These are phyloP conservation scores for Seiridium unicorne DNA, from an alignment of 2,329 filamentous ascomycete species.

Conservation along the genomic window DNA sequence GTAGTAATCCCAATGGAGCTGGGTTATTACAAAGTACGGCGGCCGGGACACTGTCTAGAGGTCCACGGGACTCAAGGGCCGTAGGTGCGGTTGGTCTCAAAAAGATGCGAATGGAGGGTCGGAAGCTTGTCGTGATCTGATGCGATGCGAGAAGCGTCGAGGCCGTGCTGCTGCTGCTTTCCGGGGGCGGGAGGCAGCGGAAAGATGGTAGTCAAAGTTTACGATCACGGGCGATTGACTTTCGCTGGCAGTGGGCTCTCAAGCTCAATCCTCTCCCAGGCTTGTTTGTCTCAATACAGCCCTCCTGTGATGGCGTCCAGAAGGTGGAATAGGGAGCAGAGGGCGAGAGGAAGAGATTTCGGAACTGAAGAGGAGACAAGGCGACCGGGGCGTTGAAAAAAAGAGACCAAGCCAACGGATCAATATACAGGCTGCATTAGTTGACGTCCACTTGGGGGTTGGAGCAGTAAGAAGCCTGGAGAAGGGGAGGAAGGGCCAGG, in stretches of 20 bases:
- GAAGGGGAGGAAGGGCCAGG: constrained; percentile 25
- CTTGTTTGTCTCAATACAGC: neutral
- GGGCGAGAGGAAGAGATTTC: constrained; percentile 14
- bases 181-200: neutral
- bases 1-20: constrained; percentile 10
- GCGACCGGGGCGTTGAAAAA: constrained; percentile 14
- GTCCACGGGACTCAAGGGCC: constrained; percentile 10
- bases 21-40: constrained; percentile 13
- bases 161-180: neutral
- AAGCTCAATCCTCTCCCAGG: constrained; percentile 1
- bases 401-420: constrained; percentile 29
- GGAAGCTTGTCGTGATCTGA: neutral
- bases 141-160: neutral
- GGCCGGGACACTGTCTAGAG: constrained; percentile 9
- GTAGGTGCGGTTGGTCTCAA: constrained; percentile 3
- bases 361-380: constrained; percentile 2
- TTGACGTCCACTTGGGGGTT: constrained; percentile 10
- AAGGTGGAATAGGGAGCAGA: neutral
- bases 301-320: neutral
- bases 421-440: constrained; percentile 37
- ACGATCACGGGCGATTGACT: neutral
- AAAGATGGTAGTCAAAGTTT: constrained; percentile 2
- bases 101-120: neutral
- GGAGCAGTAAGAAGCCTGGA: constrained; percentile 21
- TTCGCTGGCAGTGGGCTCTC: neutral